phyloP scores from a whole-genome alignment of 148 eudicot genomes.

The Pouteria glomerata region DNA sequence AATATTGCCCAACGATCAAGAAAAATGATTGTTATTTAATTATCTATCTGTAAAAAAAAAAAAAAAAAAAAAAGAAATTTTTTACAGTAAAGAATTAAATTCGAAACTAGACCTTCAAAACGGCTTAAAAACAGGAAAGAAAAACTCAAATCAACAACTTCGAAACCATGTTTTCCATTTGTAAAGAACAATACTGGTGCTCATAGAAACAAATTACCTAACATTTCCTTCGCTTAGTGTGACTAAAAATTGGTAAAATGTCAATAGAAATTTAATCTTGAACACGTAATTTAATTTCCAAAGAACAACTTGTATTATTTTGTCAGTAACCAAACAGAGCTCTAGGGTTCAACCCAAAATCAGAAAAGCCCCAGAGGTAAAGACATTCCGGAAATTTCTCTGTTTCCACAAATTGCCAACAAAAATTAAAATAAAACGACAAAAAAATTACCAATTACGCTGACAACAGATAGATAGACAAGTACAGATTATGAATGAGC shows the following conservation, averaged over 20 bases:
- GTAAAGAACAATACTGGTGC: no score
- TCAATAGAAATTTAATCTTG: background rate
- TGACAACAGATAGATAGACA: background rate
- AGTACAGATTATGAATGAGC: background rate
- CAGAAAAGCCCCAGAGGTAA: background rate
- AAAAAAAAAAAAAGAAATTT: background rate
- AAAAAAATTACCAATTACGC: no score
- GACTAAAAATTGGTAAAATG: background rate
- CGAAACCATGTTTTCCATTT: no score
- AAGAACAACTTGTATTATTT: background rate
- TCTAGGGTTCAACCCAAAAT: slow-evolving; percentile 14
- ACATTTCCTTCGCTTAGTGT: background rate
- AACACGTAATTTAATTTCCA: background rate
- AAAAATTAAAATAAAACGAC: background rate
- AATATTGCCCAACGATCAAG: background rate
- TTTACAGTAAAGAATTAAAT: background rate
- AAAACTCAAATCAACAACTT: background rate
- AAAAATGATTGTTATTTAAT: background rate
- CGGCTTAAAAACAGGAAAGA: background rate
- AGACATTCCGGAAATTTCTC: background rate
- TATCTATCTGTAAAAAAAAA: background rate
- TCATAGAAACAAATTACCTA: background rate
- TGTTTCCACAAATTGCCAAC: background rate
- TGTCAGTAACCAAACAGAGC: background rate
- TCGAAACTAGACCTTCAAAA: background rate